These are phyloP conservation scores for Closterium sp. DNA, from an alignment of 139 green algal species.

Conservation along the genomic window DNA sequence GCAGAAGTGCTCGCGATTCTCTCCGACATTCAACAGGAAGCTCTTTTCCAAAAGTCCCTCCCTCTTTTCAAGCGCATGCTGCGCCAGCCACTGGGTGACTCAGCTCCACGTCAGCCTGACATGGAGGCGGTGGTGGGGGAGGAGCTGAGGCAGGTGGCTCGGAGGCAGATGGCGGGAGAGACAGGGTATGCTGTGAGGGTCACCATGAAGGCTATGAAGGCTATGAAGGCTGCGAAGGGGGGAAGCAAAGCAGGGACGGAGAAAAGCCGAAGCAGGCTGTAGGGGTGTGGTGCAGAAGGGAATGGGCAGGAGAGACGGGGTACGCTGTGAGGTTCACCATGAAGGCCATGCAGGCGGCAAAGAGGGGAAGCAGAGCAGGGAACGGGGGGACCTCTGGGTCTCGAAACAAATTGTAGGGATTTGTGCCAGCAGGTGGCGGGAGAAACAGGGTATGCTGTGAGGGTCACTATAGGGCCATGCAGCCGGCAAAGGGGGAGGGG, in stretches of 20 bases:
- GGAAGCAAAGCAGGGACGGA: too few relatives aligned
- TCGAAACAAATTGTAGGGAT: not conserved
- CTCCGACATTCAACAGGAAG: not conserved
- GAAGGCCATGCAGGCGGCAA: not conserved
- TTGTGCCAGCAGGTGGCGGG: too few relatives aligned
- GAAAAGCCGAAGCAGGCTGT: too few relatives aligned
- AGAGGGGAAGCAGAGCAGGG: not conserved
- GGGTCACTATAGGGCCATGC: too few relatives aligned
- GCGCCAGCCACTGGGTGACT: not conserved
- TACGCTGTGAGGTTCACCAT: not conserved
- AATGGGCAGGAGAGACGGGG: too few relatives aligned
- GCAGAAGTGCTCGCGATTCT: not conserved
- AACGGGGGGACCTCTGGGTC: too few relatives aligned
- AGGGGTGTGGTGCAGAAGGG: too few relatives aligned
- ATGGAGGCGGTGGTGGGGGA: not conserved
- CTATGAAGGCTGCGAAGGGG: too few relatives aligned
- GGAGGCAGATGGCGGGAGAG: not conserved
- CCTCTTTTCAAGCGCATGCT: constrained; percentile 10
- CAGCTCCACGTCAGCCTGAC: not conserved
- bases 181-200: too few relatives aligned
- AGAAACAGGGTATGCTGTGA: too few relatives aligned
- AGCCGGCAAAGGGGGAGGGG: too few relatives aligned
- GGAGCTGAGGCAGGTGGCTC: not conserved
- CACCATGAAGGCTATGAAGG: not conserved
- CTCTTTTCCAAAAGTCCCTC: not conserved